Evolutionary conservation across 2,329 filamentous ascomycete species (phyloP), one percentile per base, ranked within the genome.

Genomic region (Exophiala mesophila): DNA sequence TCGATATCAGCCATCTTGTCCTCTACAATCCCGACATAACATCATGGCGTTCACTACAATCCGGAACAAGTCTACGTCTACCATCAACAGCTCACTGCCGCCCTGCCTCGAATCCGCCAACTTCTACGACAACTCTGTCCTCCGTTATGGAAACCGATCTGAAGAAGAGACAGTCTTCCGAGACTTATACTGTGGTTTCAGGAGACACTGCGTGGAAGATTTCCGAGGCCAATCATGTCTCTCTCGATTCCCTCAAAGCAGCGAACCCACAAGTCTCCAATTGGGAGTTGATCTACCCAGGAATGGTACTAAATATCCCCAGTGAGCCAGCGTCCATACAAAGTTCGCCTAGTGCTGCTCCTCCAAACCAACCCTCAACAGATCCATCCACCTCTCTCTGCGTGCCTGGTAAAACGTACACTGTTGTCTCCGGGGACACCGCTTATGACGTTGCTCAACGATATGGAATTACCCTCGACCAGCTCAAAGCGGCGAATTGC

Each of bases 401-500:
- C 12, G 12, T 26, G 23, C 23, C 23, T 20, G 33, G 39, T 16
- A 4, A 34, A 21, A 41, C 37, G 13, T 53, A 53, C 24, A 53
- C 31, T 21, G 36, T 53, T 24, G 33, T 38, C 19, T 30, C 34
- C 5, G 42, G 35, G 6, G 45, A 52, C 20, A 52, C 36, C 18
- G 42, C 44, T 19, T 49, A 3, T 9, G 33, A 34, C 31, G 52
- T 52, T 39, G 47, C 50, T 12, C 20, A 37, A 28, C n/a, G 24
- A 19, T 40, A 43, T 16, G 33, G 40, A 17, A 39, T 44, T 33
- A 19, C 41, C 20, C 13, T 49, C 28, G 38, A 12, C 5, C 44
- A 28, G 7, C 26, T 53, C 36, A 39, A 51, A 26, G 38, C 35
- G 21, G 39, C 47, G 16, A 53, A 53, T 29, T 23, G 41, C 13